A percentile compares a stretch with the other conserved stretches of the same genome.
Evolutionary conservation across 2,329 filamentous ascomycete genomes (phyloP).

Genomic region (Fusarium oligoseptatum): DNA sequence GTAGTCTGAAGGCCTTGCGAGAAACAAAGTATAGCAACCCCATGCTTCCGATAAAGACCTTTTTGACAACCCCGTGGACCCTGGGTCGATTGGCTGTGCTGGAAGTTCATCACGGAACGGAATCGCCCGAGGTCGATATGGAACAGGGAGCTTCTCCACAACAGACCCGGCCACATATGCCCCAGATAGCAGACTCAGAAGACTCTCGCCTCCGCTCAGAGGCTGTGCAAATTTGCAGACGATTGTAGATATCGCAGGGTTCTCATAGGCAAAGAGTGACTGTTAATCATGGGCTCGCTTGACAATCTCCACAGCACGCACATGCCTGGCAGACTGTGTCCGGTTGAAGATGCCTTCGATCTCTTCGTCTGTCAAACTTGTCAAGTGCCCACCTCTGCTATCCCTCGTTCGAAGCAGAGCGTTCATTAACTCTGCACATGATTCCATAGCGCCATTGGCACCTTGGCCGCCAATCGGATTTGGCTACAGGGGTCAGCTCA

Average conservation of each 20-base stretch:
- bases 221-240: too few relatives aligned
- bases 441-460: neutral
- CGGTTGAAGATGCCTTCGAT: neutral
- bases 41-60: neutral
- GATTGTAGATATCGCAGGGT: too few relatives aligned
- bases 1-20: neutral
- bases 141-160: neutral
- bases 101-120: neutral
- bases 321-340: neutral
- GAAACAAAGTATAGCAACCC: neutral
- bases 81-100: neutral
- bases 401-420: neutral
- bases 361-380: neutral
- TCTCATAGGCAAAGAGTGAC: too few relatives aligned
- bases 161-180: neutral
- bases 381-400: neutral
- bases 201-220: too few relatives aligned
- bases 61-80: neutral
- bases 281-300: neutral
- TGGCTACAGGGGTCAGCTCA: too few relatives aligned
- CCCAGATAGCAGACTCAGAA: too few relatives aligned
- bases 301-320: neutral
- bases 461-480: neutral
- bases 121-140: neutral
- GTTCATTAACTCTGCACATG: neutral